Conservation (phyloP, 768 basidiomycete species). For the Mycena metata region DNA sequence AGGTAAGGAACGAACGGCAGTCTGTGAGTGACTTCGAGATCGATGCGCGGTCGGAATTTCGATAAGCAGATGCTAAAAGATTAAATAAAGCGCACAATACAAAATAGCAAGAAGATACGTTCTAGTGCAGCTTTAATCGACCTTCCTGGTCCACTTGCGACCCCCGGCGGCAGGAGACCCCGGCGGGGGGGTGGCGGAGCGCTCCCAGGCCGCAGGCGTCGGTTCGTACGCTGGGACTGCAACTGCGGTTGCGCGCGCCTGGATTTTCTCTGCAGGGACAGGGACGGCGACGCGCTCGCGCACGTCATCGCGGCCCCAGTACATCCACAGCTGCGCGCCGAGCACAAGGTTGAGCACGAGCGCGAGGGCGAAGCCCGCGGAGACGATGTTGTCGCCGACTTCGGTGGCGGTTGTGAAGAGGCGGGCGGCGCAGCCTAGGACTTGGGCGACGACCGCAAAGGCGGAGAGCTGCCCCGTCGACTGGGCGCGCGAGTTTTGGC, state of each 20-base stretch:
- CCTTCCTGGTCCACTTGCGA: slow-evolving; percentile 41
- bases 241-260: slow-evolving; percentile 13
- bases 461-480: slow-evolving; percentile 96
- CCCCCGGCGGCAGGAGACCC: slow-evolving; percentile 19
- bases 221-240: slow-evolving; percentile 31
- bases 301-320: slow-evolving; percentile 73
- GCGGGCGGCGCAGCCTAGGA: slow-evolving; percentile 90
- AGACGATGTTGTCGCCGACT: slow-evolving; percentile 84
- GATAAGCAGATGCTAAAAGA: background rate
- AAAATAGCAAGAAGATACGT: slow-evolving; percentile 18
- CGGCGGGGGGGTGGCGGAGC: slow-evolving; percentile 33
- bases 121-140: slow-evolving; percentile 32
- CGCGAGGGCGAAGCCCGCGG: slow-evolving; percentile 87
- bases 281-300: background rate
- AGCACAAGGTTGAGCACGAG: slow-evolving; percentile 87
- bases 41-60: background rate
- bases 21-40: no score
- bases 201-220: slow-evolving; percentile 28
- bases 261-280: slow-evolving; percentile 20
- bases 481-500: slow-evolving; percentile 77
- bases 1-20: no score
- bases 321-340: slow-evolving; percentile 87
- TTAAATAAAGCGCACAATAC: slow-evolving; percentile 20
- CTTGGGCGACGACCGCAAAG: slow-evolving; percentile 90
- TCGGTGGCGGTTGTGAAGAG: slow-evolving; percentile 95